Evolutionary conservation across 2,329 filamentous ascomycete species (phyloP), one percentile per base, ranked within the genome.

Genomic region (Fusarium sp.): DNA sequence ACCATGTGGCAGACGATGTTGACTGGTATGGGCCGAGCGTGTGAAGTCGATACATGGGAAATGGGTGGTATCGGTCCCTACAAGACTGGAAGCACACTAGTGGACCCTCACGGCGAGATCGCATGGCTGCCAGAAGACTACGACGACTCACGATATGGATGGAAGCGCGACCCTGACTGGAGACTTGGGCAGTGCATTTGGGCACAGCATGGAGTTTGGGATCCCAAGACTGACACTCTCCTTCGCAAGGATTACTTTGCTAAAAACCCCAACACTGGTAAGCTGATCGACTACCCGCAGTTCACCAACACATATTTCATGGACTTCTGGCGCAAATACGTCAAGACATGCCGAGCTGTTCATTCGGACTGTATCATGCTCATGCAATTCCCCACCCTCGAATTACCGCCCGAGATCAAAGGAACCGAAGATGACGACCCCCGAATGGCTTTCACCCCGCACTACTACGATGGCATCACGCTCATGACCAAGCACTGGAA

Each of bases 401-500:
- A 99, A 81, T 88, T 99, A 15, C 96, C 96, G 1, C 96, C 97
- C 0, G 85, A 85, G 46, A 91, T 98, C 78, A 97, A 96, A 79
- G 95, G 90, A 15, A 97, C 95, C 0, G 83, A 86, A 29, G 95
- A 98, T 77, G 95, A 98, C 74, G 95, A 99, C 73, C 90, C 90
- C 6, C 93, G 91, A 68, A 91, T 98, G 88, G 92, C 95, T 4
- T 98, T 98, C 79, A 91, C 96, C 12, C 94, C 95, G 3, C 96
- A 99, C 81, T 99, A 93, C 78, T 99, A 99, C 79, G 96, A 99
- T 75, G 96, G 96, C 14, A 92, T 99, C 59, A 99, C 96, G 0
- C 85, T 99, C 6, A 92, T 99, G 87, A 98, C 94, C 15, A 99
- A 99, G 82, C 97, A 97, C 80, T 99, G 96, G 96, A 99, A 98